These are phyloP conservation scores for Podospora conica DNA, from an alignment of 495 filamentous ascomycete genomes.

Conservation along the genomic window DNA sequence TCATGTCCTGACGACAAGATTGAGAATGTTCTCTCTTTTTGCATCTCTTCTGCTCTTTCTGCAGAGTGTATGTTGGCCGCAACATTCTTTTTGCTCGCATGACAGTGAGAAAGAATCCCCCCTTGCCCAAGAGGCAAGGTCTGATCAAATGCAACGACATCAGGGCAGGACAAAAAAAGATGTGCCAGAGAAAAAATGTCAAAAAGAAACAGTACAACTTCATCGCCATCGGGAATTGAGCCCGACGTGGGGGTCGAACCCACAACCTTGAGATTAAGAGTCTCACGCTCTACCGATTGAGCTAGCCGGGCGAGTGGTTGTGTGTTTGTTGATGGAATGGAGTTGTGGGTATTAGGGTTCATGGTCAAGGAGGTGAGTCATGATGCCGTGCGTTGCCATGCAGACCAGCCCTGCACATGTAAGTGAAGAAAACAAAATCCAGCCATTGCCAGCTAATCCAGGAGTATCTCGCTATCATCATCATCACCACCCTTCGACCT, in stretches of 20 bases:
- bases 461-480: background rate
- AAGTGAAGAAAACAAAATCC: background rate
- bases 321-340: background rate
- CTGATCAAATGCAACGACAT: background rate
- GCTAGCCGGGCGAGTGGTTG: slow-evolving; percentile 47
- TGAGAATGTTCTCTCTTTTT: background rate
- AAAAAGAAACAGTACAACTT: background rate
- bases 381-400: too few species aligned
- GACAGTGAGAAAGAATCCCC: too few species aligned
- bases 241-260: background rate
- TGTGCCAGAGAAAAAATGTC: background rate
- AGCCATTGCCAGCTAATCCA: background rate
- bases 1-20: background rate
- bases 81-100: background rate
- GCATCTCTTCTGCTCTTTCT: background rate
- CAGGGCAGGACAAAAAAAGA: background rate
- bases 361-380: too few species aligned
- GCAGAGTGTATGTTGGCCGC: background rate
- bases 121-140: background rate
- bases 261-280: slow-evolving; percentile 46
- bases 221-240: background rate
- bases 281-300: slow-evolving; percentile 81
- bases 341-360: background rate
- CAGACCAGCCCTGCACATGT: too few species aligned
- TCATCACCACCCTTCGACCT: slow-evolving; percentile 1